phyloP scores from a whole-genome alignment of 1,139 yeast genomes.

The Hanseniaspora gamundiae region DNA sequence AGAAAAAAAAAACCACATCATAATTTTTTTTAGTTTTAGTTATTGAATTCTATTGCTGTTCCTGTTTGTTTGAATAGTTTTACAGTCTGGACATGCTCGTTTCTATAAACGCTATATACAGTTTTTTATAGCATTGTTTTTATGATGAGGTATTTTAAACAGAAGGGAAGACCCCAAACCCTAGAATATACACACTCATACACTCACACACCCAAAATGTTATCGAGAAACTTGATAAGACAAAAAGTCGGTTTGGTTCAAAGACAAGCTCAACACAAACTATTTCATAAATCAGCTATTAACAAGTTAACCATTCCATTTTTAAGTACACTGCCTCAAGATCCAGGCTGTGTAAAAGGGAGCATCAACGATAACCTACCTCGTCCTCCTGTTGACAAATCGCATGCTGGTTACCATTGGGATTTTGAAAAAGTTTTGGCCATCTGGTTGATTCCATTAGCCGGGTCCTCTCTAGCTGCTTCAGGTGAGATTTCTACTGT shows the following conservation, averaged over 20 bases:
- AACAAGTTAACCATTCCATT: conserved; percentile 27
- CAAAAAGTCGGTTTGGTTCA: background rate
- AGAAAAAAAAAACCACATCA: no score
- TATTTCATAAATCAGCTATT: conserved; percentile 4
- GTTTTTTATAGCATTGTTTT: no score
- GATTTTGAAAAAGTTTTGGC: conserved; percentile 50
- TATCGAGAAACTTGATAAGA: background rate
- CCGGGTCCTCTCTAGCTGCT: conserved; percentile 49
- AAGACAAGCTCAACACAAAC: background rate
- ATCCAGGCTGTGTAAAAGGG: conserved; percentile 66
- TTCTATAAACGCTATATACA: no score
- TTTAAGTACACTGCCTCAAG: conserved; percentile 49
- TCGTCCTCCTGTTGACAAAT: conserved; percentile 41
- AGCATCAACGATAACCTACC: conserved; percentile 65
- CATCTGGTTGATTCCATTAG: conserved; percentile 49
- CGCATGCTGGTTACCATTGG: conserved; percentile 68
- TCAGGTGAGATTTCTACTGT: conserved; percentile 38
- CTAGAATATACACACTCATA: background rate
- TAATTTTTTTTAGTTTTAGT: no score
- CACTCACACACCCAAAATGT: background rate
- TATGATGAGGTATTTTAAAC: no score
- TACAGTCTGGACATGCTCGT: no score
- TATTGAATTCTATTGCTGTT: no score
- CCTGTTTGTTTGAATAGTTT: no score
- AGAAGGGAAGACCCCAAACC: no score